A percentile compares a stretch with the other conserved stretches of the same genome.
Conservation (phyloP, 371 early-diverging fungal species). For the Mucor lusitanicus region DNA sequence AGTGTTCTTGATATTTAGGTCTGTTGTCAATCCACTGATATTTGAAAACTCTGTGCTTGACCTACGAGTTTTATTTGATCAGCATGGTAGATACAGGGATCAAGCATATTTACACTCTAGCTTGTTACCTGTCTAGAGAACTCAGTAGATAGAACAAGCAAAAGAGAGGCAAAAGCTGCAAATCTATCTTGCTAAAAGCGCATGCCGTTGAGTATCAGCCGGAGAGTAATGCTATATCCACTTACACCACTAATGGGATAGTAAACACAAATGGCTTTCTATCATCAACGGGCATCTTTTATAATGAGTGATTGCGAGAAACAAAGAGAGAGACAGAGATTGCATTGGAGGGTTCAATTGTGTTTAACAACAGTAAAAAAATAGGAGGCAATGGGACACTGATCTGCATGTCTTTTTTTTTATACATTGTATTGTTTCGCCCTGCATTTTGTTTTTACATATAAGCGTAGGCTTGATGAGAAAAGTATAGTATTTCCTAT, state of each 20-base stretch:
- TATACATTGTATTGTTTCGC: not conserved
- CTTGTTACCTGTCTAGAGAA: conserved; percentile 11
- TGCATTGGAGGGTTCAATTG: not conserved
- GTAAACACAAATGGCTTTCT: not conserved
- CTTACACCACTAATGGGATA: conserved; percentile 9
- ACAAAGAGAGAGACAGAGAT: not conserved
- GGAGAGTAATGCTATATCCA: not conserved
- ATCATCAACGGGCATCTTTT: not conserved
- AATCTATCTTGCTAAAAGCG: conserved; percentile 8
- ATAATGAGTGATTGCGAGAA: not conserved
- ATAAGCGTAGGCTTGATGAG: not conserved
- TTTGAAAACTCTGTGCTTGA: conserved; percentile 36
- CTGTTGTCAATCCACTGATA: conserved; percentile 26
- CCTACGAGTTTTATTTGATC: conserved; percentile 18
- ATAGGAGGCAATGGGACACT: not conserved
- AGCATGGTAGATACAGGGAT: not conserved
- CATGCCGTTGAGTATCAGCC: not conserved
- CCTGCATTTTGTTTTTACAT: not conserved
- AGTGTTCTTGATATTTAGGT: conserved; percentile 26
- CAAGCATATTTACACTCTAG: not conserved
- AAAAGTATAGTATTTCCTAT: not conserved
- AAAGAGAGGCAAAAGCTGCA: conserved; percentile 10
- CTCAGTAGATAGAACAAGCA: conserved; percentile 14
- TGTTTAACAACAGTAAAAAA: not conserved
- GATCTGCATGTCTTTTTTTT: not conserved